These are phyloP conservation scores for Rhizopogon vinicolor DNA, from an alignment of 768 basidiomycete genomes.

Conservation along the genomic window DNA sequence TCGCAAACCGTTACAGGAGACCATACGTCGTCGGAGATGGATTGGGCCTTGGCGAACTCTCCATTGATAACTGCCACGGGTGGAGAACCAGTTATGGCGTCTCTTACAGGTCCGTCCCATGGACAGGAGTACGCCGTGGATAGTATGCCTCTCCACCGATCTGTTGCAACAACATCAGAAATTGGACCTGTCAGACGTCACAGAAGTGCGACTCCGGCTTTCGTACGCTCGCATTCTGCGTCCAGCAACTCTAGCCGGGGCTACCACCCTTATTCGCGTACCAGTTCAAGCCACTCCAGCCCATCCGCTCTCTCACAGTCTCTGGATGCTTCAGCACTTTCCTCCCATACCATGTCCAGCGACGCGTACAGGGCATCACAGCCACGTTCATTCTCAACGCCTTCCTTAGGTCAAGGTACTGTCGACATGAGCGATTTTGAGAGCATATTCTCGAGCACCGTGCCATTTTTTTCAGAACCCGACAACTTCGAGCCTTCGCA, in stretches of 20 bases:
- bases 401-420: conserved; percentile 1
- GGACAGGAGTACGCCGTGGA: conserved; percentile 50
- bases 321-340: conserved; percentile 21
- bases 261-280: conserved; percentile 51
- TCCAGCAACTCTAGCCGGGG: conserved; percentile 42
- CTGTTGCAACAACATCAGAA: conserved; percentile 23
- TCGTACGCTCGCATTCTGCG: conserved; percentile 46
- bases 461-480: conserved; percentile 22
- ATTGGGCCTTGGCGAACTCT: conserved; percentile 17
- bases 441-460: conserved; percentile 17
- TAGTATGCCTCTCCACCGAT: conserved; percentile 31
- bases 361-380: conserved; percentile 6
- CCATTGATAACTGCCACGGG: conserved; percentile 14
- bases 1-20: conserved; percentile 12
- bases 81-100: conserved; percentile 39
- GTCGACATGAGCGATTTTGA: conserved; percentile 10
- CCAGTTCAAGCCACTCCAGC: conserved; percentile 26
- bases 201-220: conserved; percentile 73
- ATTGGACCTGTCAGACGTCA: conserved; percentile 66
- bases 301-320: conserved; percentile 24
- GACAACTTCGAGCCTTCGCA: conserved; percentile 17
- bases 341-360: conserved; percentile 13
- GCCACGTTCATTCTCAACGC: conserved; percentile 17
- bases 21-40: conserved; percentile 15
- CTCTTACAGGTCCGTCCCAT: conserved; percentile 60